A percentile compares a stretch with the other conserved stretches of the same genome.
These are phyloP conservation scores for Diplodia seriata DNA, from an alignment of 2,329 filamentous ascomycete species.

Conservation along the genomic window DNA sequence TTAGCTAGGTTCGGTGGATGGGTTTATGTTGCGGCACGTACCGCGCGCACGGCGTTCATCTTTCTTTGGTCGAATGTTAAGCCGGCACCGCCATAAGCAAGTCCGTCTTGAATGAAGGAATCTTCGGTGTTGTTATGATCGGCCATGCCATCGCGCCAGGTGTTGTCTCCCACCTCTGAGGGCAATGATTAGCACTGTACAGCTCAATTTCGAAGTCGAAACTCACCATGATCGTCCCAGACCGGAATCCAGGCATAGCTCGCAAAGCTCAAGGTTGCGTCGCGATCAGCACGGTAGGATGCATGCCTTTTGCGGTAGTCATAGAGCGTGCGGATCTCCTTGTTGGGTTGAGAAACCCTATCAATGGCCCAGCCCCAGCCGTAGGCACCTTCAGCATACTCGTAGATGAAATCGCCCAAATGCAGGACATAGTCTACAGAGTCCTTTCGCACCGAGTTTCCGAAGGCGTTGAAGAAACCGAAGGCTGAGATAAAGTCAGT, in stretches of 20 bases:
- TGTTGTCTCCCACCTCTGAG: constrained; percentile 51
- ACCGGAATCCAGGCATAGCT: constrained; percentile 54
- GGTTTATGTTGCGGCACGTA: not conserved
- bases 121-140: constrained; percentile 54
- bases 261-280: constrained; percentile 50
- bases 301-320: constrained; percentile 54
- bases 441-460: constrained; percentile 50
- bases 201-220: not conserved
- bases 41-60: constrained; percentile 55
- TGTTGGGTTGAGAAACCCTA: constrained; percentile 44
- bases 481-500: constrained; percentile 41
- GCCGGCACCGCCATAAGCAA: constrained; percentile 35
- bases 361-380: constrained; percentile 45
- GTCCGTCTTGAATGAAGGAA: constrained; percentile 48
- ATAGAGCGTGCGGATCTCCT: constrained; percentile 52
- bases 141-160: constrained; percentile 50
- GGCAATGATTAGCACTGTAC: not conserved
- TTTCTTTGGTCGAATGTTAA: constrained; percentile 54
- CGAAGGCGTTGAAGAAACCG: constrained; percentile 59
- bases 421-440: constrained; percentile 52
- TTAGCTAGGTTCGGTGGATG: not conserved
- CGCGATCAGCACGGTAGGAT: constrained; percentile 51
- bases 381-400: constrained; percentile 49
- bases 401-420: constrained; percentile 55
- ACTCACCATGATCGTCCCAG: constrained; percentile 45